Percentiles rank a stretch among this genome's conserved stretches.
Conservation (phyloP, 306 rosid genomes). For the Albizia julibrissin region DNA sequence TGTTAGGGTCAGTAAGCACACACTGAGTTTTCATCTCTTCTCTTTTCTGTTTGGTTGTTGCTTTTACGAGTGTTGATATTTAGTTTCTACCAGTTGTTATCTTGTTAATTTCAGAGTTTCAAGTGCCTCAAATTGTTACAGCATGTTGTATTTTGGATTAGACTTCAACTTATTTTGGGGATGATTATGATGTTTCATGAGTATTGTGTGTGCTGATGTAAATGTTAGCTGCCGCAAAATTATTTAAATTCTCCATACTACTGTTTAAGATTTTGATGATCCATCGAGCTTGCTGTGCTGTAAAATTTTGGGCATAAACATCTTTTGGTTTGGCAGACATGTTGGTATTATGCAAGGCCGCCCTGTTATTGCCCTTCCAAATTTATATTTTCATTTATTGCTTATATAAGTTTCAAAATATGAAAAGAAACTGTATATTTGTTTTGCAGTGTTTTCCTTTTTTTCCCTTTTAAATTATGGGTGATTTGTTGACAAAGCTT, state of each 20-base stretch:
- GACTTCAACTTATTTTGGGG: background rate
- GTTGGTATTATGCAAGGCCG: background rate
- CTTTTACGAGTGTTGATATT: background rate
- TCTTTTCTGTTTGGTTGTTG: background rate
- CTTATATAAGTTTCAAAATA: background rate
- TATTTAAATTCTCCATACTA: no score
- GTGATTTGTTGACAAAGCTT: constrained; percentile 16
- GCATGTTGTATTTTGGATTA: background rate
- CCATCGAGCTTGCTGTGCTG: background rate
- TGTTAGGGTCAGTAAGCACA: background rate
- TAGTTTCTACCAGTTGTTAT: background rate
- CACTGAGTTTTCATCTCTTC: background rate
- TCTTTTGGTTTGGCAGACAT: background rate
- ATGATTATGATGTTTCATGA: background rate
- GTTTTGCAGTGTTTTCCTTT: background rate
- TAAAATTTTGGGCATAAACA: background rate
- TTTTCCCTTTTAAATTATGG: background rate
- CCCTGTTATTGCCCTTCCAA: background rate
- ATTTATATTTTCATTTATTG: background rate
- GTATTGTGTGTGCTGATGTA: background rate
- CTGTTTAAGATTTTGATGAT: background rate
- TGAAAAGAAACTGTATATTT: background rate
- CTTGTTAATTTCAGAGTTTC: background rate
- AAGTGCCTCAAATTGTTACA: background rate
- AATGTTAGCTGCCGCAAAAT: background rate